Evolutionary conservation across 306 rosid species (phyloP), one percentile per base, ranked within the genome.

Genomic region (Medicago ruthenica): DNA sequence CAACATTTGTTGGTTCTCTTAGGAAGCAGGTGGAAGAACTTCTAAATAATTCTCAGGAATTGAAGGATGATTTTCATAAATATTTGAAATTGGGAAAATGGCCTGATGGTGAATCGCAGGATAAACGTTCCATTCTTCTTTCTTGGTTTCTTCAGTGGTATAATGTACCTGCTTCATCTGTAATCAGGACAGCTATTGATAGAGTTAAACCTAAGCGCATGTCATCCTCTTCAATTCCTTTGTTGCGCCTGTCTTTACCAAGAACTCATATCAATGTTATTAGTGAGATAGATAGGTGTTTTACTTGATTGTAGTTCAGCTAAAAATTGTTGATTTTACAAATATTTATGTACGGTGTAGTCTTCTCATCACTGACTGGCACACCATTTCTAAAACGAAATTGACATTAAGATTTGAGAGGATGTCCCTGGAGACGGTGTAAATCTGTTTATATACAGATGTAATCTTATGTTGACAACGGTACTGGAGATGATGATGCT

Each of bases 61-160:
- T 92, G 83, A 90, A 88, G 83, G 85, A 89, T 20, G 89, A 90
- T 85, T 82, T 92, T 62, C 79, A 75, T 36, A 85, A 76, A 71
- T 95, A 95, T 73, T 72, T 92, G 86, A 86, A 83, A 62, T 76
- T 75, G 5, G 92, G 98, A 76, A 89, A 73, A 81, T 90, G 97
- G 97, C 97, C 97, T n/a, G 84, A 71, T 9, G 87, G 83, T 62
- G 89, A 88, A 59, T 67, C 79, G n/a, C 82, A 68, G 74, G 83
- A 81, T 58, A 85, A 74, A 72, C 88, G 88, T 39, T 51, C 88
- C 9, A 73, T 92, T 22, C 90, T 92, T 79, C 93, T 92, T 77
- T 88, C 98, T 78, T 89, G 96, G 93, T 90, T 80, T 83, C 95
- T 89, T 76, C 97, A 90, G 80, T 95, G 98, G 97, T 95, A 79